Conservation (phyloP, 2,329 filamentous ascomycete species). For the Clonostachys solani region DNA sequence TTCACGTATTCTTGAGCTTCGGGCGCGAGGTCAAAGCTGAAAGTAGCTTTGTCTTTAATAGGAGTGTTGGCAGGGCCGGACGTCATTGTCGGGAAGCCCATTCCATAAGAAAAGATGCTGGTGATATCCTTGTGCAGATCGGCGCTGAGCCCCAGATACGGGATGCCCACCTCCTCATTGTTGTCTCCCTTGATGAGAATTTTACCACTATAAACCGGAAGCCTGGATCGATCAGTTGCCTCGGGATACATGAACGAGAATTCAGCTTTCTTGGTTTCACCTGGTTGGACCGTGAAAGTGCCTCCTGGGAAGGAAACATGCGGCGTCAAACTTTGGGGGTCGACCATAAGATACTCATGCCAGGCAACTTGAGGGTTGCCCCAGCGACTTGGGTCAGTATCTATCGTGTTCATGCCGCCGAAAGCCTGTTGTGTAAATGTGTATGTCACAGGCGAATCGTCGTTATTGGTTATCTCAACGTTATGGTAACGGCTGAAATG, state of each 20-base stretch:
- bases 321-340: constrained; percentile 8
- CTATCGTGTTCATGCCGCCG: constrained; percentile 30
- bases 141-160: constrained; percentile 21
- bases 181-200: constrained; percentile 19
- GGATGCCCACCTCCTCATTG: constrained; percentile 22
- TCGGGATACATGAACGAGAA: constrained; percentile 19
- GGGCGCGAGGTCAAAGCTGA: constrained; percentile 7
- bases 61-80: constrained; percentile 1
- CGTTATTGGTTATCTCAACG: constrained; percentile 27
- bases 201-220: constrained; percentile 27
- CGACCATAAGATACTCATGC: constrained; percentile 8
- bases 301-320: constrained; percentile 11
- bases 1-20: constrained; percentile 8
- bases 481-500: constrained; percentile 22
- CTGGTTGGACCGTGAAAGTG: constrained; percentile 13
- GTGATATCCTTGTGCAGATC: constrained; percentile 11
- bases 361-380: background rate
- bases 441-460: constrained; percentile 24
- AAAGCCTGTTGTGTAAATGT: constrained; percentile 17
- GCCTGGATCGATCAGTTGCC: constrained; percentile 12
- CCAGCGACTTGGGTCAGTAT: constrained; percentile 11
- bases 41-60: background rate
- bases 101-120: constrained; percentile 6
- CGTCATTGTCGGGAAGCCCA: constrained; percentile 5
- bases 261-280: constrained; percentile 15